Evolutionary conservation across 1,284 basidiomycete species (phyloP), one percentile per base, ranked within the genome.

Genomic region (Takashimella tepidaria): DNA sequence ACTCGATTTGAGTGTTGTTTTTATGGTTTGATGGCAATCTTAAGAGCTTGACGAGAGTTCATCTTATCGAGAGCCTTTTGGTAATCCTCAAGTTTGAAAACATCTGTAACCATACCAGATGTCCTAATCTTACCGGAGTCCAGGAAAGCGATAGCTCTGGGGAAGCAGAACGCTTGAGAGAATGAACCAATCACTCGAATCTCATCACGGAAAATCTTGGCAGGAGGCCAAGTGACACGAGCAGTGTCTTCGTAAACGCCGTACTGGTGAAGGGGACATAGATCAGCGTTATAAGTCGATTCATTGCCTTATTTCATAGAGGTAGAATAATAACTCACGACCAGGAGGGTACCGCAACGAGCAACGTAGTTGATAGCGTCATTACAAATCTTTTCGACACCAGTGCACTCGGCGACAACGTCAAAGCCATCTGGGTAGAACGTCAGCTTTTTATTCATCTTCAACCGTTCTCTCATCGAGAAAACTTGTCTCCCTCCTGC

Each of bases 381-480:
- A 66, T 89, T 84, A 25, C 87, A 88, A 45, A 92, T 76, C 59
- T 83, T 83, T 75, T 89, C 87, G 27, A 85, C 83, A 53, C 89
- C 89, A 3, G 89, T 92, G 40, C 88, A 89, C 75, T 92, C 89
- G 48, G 87, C 88, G 25, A 92, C 89, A 41, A 90, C 83, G 70
- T 92, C 89, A 68, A 92, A 92, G 21, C 89, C 89, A 68, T 88
- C 66, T 66, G 44, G 25, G n/a, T n/a, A 22, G 10, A 37, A 16
- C 31, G 24, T 10, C 20, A 49, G 43, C 6, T 2, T 13, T 22
- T 49, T 49, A 57, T 37, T 16, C 31, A 37, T 37, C 31, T 37
- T 37, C 31, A 16, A n/a, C n/a, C n/a, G n/a, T n/a, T n/a, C n/a
- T n/a, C n/a, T n/a, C n/a, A n/a, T n/a, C n/a, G n/a, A n/a, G n/a